Evolutionary conservation across 768 basidiomycete genomes (phyloP).

Genomic region (Tubosaeta sp.): DNA sequence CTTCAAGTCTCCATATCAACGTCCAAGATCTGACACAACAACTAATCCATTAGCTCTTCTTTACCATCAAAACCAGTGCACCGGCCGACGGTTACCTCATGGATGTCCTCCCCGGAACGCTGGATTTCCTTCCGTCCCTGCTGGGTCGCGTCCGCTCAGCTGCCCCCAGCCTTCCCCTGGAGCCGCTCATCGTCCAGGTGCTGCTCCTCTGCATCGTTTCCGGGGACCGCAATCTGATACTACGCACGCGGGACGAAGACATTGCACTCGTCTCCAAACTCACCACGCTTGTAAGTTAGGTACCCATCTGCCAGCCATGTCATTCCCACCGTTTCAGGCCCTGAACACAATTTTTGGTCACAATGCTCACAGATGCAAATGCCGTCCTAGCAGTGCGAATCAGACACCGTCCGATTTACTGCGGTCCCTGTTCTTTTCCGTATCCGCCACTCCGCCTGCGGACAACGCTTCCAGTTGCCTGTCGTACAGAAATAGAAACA

Average conservation of each 20-base stretch:
- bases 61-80: constrained; percentile 20
- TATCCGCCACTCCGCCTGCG: constrained; percentile 14
- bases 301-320: constrained; percentile 3
- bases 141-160: constrained; percentile 43
- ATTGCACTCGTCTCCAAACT: constrained; percentile 55
- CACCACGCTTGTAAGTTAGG: constrained; percentile 51
- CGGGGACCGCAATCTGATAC: constrained; percentile 57
- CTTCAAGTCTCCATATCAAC: constrained; percentile 22
- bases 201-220: constrained; percentile 63
- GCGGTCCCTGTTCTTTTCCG: constrained; percentile 35
- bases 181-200: constrained; percentile 61
- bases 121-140: constrained; percentile 47
- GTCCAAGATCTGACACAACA: constrained; percentile 7
- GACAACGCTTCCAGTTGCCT: constrained; percentile 10
- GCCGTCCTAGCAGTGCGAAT: constrained; percentile 27
- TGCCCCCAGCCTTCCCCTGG: constrained; percentile 49
- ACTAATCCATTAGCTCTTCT: not conserved
- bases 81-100: constrained; percentile 1
- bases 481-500: constrained; percentile 16
- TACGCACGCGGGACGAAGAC: constrained; percentile 65
- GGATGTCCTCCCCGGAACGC: constrained; percentile 37
- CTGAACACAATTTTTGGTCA: constrained; percentile 58
- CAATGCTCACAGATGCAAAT: constrained; percentile 52
- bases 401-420: constrained; percentile 30
- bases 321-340: constrained; percentile 38